A percentile compares a stretch with the other conserved stretches of the same genome.
These are phyloP conservation scores for Neocatenulostroma microsporum DNA, from an alignment of 2,329 filamentous ascomycete genomes.

Conservation along the genomic window DNA sequence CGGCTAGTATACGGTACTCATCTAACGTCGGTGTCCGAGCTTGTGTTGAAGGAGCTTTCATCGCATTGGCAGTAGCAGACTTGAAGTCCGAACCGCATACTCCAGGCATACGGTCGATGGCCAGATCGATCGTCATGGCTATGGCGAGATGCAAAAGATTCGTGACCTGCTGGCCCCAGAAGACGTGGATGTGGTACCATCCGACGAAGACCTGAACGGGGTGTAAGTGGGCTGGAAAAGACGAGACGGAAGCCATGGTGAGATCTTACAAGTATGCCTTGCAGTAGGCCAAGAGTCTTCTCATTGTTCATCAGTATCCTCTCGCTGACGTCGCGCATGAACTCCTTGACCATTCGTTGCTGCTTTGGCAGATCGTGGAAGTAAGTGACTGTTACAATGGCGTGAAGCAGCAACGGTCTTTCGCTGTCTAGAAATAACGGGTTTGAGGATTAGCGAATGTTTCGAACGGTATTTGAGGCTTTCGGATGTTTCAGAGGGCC, in stretches of 20 bases:
- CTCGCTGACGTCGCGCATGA: conserved; percentile 24
- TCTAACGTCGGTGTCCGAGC: conserved; percentile 13
- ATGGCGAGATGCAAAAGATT: conserved; percentile 26
- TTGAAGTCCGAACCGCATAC: conserved; percentile 13
- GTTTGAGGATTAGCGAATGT: too few species aligned
- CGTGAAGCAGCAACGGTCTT: conserved; percentile 24
- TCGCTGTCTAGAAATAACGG: too few species aligned
- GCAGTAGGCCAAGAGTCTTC: conserved; percentile 24
- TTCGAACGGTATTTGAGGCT: too few species aligned
- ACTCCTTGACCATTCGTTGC: conserved; percentile 18
- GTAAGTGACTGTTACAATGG: conserved; percentile 22
- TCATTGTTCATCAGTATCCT: conserved; percentile 25
- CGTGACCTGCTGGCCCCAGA: conserved; percentile 21
- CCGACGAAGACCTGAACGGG: conserved; percentile 9
- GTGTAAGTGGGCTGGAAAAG: background rate
- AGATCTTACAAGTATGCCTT: conserved; percentile 16
- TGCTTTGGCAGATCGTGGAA: conserved; percentile 24
- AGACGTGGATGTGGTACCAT: conserved; percentile 26
- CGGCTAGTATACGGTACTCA: conserved; percentile 21
- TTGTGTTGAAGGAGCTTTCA: conserved; percentile 6
- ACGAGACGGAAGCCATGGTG: conserved; percentile 7
- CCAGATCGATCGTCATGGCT: conserved; percentile 21
- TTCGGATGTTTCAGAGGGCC: too few species aligned
- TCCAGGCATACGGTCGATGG: conserved; percentile 19
- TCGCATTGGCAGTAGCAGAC: conserved; percentile 11